Evolutionary conservation across 371 early-diverging fungal species (phyloP), one percentile per base, ranked within the genome.

Genomic region (Actinomortierella wolfii): DNA sequence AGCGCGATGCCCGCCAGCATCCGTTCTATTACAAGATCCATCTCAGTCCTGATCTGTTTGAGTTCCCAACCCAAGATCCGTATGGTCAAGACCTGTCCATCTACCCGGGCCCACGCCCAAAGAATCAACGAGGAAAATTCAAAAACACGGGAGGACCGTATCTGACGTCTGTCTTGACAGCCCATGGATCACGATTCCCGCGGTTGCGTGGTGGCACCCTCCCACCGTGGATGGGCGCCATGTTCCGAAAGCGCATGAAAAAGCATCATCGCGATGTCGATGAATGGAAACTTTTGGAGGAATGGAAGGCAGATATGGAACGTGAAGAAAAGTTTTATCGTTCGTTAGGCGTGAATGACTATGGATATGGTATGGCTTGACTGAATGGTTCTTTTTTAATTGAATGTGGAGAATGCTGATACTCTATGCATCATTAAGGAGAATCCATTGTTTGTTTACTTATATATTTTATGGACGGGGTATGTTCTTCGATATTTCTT

Each of bases 81-180:
- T 11, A 34, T 34, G 34, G 34, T 34, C 54, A 59, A 21, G 70
- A 70, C 17, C 51, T 64, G 14, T 60, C 64, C 23, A 64, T 64
- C 20, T 70, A 70, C 29, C 70, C 70, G 14, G 7, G 7, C 4
- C 34, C 34, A 34, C 34, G 34, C 7, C 70, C 70, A 4, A 57
- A 64, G 48, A 70, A 70, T 48, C 57, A 61, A 26, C 61, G 61
- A 3, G 70, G 70, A 2, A 64, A 64, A 43, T 70, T 54, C 48
- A 70, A 70, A 54, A 59, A 60, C 44, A 64, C 39, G 59, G 70
- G 70, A 15, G 70, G 70, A 3, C 64, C 64, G n/a, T 70, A 64
- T 15, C 24, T 70, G 51, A 70, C 70, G 26, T 57, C 64, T 21
- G 70, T 70, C 17, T 57, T 57, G 1, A 64, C 70, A 0, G n/a